Conservation (phyloP, 345 rosid genomes). For the Tarenaya hassleriana region DNA sequence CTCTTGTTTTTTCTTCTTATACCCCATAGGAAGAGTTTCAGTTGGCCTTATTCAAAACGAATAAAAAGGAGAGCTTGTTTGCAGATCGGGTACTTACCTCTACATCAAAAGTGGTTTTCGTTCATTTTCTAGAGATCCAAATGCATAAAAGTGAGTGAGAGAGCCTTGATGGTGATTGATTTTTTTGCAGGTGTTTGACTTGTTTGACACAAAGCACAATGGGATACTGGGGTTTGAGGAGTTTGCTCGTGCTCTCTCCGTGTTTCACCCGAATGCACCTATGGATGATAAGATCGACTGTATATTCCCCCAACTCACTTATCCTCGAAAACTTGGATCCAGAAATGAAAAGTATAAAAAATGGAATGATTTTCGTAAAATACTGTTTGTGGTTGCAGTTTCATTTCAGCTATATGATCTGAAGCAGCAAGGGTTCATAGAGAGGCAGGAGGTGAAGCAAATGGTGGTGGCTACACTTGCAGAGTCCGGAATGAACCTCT, state of each 20-base stretch:
- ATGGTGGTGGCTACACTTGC: conserved; percentile 99
- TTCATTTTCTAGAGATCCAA: too few relatives aligned
- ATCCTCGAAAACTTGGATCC: too few relatives aligned
- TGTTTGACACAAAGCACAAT: conserved; percentile 81
- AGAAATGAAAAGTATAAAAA: too few relatives aligned
- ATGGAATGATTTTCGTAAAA: conserved; percentile 1
- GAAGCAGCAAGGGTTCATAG: conserved; percentile 87
- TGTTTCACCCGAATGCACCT: conserved; percentile 86
- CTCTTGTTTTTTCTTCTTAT: not conserved
- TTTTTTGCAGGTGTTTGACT: conserved; percentile 90
- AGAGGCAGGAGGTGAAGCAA: conserved; percentile 75
- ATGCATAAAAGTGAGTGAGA: too few relatives aligned
- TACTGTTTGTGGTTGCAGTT: conserved; percentile 52
- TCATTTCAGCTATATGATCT: conserved; percentile 86
- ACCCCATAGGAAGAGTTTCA: conserved; percentile 66
- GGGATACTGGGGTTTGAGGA: conserved; percentile 84
- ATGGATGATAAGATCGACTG: conserved; percentile 80
- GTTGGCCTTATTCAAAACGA: conserved; percentile 56
- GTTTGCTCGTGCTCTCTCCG: conserved; percentile 78
- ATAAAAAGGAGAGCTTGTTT: conserved; percentile 66
- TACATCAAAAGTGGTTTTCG: not conserved
- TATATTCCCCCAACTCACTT: conserved; percentile 25
- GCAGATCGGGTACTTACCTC: conserved; percentile 50
- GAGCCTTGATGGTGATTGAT: too few relatives aligned
- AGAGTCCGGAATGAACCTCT: conserved; percentile 97